Percentiles rank a stretch among this genome's conserved stretches.
phyloP scores from a whole-genome alignment of 1,139 yeast species.

The Debaryomyces sp. region DNA sequence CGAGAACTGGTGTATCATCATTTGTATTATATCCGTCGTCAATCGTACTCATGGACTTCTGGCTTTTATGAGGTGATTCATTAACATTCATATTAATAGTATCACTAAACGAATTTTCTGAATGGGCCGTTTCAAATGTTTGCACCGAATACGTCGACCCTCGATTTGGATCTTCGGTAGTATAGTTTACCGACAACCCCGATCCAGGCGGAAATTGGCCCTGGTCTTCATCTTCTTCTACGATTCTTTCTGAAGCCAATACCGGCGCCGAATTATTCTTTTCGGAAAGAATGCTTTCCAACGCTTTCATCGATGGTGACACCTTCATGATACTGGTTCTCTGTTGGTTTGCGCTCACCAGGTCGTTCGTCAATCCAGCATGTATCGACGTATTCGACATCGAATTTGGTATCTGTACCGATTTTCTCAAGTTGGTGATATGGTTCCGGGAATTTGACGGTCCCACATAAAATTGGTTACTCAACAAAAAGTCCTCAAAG shows the following conservation, averaged over 20 bases:
- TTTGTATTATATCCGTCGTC: conserved; percentile 22
- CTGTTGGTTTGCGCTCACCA: conserved; percentile 5
- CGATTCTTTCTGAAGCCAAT: conserved; percentile 14
- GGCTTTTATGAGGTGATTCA: conserved; percentile 4
- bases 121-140: conserved; percentile 34
- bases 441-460: conserved; percentile 32
- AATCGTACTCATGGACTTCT: conserved; percentile 20
- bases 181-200: conserved; percentile 10
- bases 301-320: conserved; percentile 58
- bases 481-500: conserved; percentile 21
- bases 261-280: conserved; percentile 12
- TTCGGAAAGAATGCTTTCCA: conserved; percentile 49
- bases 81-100: background rate
- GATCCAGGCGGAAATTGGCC: background rate
- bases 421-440: conserved; percentile 48
- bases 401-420: conserved; percentile 52
- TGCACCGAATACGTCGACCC: conserved; percentile 26
- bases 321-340: conserved; percentile 45
- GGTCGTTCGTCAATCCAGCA: conserved; percentile 15
- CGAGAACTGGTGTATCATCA: conserved; percentile 28
- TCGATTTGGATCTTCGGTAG: conserved; percentile 12
- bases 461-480: conserved; percentile 18
- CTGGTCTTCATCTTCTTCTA: conserved; percentile 30
- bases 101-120: conserved; percentile 16
- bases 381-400: conserved; percentile 32